Percentiles rank a stretch among this genome's conserved stretches.
phyloP scores from a whole-genome alignment of 805 yeast genomes.

The Myxozyma kluyveri region DNA sequence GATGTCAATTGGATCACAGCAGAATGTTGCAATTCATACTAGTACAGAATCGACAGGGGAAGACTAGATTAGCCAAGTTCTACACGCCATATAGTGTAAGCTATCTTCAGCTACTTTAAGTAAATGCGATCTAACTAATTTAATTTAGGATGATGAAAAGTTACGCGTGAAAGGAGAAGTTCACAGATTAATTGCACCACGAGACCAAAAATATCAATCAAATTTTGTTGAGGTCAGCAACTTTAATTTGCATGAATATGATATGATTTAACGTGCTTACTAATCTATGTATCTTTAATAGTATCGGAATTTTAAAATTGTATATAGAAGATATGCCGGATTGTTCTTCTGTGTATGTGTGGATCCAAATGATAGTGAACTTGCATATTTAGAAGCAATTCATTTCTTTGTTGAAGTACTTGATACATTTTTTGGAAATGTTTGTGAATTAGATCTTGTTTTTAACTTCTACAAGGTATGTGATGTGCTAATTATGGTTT shows the following conservation, averaged over 20 bases:
- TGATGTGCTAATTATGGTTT: neutral
- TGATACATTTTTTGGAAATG: conserved; percentile 82
- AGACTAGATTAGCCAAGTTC: conserved; percentile 82
- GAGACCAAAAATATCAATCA: conserved; percentile 81
- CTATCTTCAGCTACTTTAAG: neutral
- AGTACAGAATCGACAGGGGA: conserved; percentile 91
- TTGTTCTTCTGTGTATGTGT: conserved; percentile 81
- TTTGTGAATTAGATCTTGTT: conserved; percentile 89
- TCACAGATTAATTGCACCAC: conserved; percentile 72
- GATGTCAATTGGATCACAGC: no score
- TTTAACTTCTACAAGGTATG: conserved; percentile 76
- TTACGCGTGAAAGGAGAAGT: conserved; percentile 55
- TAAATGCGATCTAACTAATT: neutral
- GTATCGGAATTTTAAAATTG: conserved; percentile 62
- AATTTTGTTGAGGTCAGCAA: conserved; percentile 62
- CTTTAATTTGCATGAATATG: neutral
- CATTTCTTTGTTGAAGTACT: conserved; percentile 86
- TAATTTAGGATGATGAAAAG: conserved; percentile 45
- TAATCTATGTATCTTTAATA: conserved; percentile 15
- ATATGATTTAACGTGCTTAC: neutral
- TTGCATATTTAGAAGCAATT: conserved; percentile 75
- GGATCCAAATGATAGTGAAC: conserved; percentile 76
- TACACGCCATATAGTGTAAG: conserved; percentile 48
- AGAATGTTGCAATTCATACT: conserved; percentile 67
- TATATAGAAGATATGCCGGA: conserved; percentile 90